phyloP scores from a whole-genome alignment of 2,329 filamentous ascomycete genomes.

The Cladophialophora yegresii region DNA sequence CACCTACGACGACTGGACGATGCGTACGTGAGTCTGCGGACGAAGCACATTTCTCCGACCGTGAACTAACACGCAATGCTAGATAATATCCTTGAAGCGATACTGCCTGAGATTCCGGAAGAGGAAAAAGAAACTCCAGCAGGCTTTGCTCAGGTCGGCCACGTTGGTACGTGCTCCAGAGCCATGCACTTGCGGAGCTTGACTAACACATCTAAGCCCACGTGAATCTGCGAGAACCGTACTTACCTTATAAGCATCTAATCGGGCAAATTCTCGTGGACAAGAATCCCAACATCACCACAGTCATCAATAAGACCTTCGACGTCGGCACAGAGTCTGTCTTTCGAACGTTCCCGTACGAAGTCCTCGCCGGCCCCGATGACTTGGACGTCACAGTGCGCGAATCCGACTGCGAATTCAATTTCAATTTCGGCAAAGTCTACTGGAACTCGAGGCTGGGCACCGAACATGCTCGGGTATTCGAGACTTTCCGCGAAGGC shows the following conservation, averaged over 20 bases:
- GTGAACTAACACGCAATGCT: background rate
- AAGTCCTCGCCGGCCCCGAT: conserved; percentile 78
- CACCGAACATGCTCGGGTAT: conserved; percentile 80
- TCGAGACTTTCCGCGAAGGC: conserved; percentile 73
- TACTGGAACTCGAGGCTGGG: conserved; percentile 97
- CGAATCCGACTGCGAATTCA: conserved; percentile 82
- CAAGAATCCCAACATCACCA: conserved; percentile 79
- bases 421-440: conserved; percentile 91
- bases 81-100: conserved; percentile 80
- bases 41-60: background rate
- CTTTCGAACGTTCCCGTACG: conserved; percentile 90
- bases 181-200: background rate
- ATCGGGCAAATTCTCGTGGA: conserved; percentile 85
- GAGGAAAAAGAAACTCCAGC: conserved; percentile 77
- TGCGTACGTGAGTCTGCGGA: conserved; percentile 57
- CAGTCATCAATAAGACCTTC: conserved; percentile 94
- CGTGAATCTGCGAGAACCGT: conserved; percentile 81
- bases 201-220: conserved; percentile 61
- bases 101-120: conserved; percentile 69
- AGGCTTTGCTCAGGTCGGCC: conserved; percentile 85
- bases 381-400: conserved; percentile 80
- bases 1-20: conserved; percentile 83
- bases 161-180: conserved; percentile 65
- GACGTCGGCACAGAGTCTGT: conserved; percentile 81
- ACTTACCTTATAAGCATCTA: conserved; percentile 79